Evolutionary conservation across 2,329 filamentous ascomycete species (phyloP).

Genomic region (Pezicula neosporulosa): DNA sequence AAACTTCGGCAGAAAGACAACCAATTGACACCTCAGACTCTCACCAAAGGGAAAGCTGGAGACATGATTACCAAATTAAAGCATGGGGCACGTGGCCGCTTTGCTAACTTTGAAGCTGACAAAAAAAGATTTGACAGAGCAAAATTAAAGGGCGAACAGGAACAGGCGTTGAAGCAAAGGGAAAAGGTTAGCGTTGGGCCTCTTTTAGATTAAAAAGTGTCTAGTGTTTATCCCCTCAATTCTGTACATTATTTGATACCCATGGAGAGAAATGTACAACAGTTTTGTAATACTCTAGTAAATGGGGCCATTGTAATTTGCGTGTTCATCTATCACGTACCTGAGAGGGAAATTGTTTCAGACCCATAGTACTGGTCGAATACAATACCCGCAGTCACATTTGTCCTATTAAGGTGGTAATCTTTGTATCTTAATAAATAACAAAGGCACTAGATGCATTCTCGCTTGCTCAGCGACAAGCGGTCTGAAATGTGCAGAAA

Average conservation of each 20-base stretch:
- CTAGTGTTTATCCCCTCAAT: not conserved
- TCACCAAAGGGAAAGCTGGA: conserved; percentile 76
- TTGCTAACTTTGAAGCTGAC: conserved; percentile 46
- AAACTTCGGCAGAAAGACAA: conserved; percentile 54
- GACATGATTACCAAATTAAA: conserved; percentile 94
- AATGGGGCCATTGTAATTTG: not conserved
- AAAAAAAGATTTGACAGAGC: conserved; percentile 46
- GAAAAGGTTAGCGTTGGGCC: conserved; percentile 57
- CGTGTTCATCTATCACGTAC: no score
- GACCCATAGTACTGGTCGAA: no score
- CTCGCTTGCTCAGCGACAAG: no score
- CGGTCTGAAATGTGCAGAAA: no score
- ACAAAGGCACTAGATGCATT: no score
- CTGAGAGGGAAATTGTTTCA: no score
- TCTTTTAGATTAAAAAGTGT: conserved; percentile 26
- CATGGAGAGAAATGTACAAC: not conserved
- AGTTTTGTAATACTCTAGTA: not conserved
- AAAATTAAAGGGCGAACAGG: conserved; percentile 33
- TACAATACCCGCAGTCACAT: no score
- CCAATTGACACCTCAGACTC: conserved; percentile 47
- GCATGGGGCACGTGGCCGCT: conserved; percentile 71
- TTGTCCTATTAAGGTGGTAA: no score
- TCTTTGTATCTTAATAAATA: no score
- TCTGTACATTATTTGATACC: not conserved
- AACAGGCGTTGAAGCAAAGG: conserved; percentile 35